Percentiles rank a stretch among this genome's conserved stretches.
Evolutionary conservation across 108 stramenopile species (phyloP).

Genomic region (Nitzschia sp.): DNA sequence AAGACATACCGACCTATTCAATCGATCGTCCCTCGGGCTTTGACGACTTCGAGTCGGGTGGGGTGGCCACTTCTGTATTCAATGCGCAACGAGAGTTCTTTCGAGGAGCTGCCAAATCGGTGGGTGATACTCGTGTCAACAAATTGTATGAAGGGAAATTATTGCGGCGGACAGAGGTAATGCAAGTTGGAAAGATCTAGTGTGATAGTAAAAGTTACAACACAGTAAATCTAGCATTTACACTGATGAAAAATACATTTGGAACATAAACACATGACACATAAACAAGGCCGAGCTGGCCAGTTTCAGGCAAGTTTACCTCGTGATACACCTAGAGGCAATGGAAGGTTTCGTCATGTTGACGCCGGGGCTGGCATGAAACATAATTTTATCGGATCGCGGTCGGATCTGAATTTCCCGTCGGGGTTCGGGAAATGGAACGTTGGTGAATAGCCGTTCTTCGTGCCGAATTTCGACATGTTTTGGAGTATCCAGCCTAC

Average conservation of each 20-base stretch:
- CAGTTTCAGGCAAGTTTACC: no score
- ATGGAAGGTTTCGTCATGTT: not conserved
- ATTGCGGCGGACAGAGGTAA: conserved; percentile 80
- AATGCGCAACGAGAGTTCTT: conserved; percentile 78
- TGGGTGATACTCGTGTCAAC: conserved; percentile 75
- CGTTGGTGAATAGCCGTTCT: conserved; percentile 24
- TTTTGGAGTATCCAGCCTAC: not conserved
- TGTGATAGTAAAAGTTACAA: not conserved
- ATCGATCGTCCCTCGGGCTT: conserved; percentile 40
- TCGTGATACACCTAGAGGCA: not conserved
- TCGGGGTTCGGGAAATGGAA: conserved; percentile 31
- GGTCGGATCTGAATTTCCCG: conserved; percentile 23
- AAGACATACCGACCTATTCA: conserved; percentile 69
- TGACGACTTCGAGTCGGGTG: conserved; percentile 24
- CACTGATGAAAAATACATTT: not conserved
- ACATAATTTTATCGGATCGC: not conserved
- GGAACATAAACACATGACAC: not conserved
- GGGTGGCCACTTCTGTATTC: conserved; percentile 67
- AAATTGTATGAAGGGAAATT: conserved; percentile 83
- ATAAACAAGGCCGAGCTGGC: not conserved
- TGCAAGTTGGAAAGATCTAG: conserved; percentile 61
- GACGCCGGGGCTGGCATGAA: not conserved
- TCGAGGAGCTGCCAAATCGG: conserved; percentile 74
- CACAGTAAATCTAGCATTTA: not conserved
- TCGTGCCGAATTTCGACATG: conserved; percentile 5